Percentiles rank a stretch among this genome's conserved stretches.
These are phyloP conservation scores for Pulveroboletus sp. DNA, from an alignment of 768 basidiomycete genomes.

Conservation along the genomic window DNA sequence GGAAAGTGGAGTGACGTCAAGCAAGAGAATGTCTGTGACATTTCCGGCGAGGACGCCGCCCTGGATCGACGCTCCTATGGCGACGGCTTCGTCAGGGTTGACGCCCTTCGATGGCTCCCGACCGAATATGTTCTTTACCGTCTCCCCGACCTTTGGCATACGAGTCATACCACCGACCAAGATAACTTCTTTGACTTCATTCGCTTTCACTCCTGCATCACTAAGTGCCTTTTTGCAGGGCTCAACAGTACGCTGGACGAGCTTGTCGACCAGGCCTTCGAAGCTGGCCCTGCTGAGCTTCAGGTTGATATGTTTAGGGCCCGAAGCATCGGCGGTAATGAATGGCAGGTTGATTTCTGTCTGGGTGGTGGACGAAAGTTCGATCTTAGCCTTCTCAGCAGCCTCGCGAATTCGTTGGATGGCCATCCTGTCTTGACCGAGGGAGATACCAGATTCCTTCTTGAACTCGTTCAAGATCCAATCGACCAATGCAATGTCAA, in stretches of 20 bases:
- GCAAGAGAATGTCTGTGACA: constrained; percentile 91
- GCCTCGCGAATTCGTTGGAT: constrained; percentile 99
- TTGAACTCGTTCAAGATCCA: constrained; percentile 89
- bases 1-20: constrained; percentile 95
- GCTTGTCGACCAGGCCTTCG: constrained; percentile 75
- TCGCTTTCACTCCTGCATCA: constrained; percentile 90
- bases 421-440: constrained; percentile 87
- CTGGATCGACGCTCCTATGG: constrained; percentile 97
- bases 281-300: constrained; percentile 88
- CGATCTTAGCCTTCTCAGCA: constrained; percentile 99
- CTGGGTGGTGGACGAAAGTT: constrained; percentile 89
- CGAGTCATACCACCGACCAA: constrained; percentile 98
- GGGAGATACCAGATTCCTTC: constrained; percentile 82
- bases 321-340: constrained; percentile 93
- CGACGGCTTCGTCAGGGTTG: constrained; percentile 99
- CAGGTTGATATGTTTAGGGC: constrained; percentile 95
- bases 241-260: constrained; percentile 87
- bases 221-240: constrained; percentile 97
- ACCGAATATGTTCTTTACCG: constrained; percentile 83
- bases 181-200: constrained; percentile 94
- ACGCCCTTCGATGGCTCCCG: constrained; percentile 98
- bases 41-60: constrained; percentile 96
- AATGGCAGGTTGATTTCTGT: constrained; percentile 98
- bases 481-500: constrained; percentile 87
- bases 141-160: constrained; percentile 93